Base-by-base conservation (phyloP, 2,329 filamentous ascomycete species). In the Remersonia thermophila region DNA sequence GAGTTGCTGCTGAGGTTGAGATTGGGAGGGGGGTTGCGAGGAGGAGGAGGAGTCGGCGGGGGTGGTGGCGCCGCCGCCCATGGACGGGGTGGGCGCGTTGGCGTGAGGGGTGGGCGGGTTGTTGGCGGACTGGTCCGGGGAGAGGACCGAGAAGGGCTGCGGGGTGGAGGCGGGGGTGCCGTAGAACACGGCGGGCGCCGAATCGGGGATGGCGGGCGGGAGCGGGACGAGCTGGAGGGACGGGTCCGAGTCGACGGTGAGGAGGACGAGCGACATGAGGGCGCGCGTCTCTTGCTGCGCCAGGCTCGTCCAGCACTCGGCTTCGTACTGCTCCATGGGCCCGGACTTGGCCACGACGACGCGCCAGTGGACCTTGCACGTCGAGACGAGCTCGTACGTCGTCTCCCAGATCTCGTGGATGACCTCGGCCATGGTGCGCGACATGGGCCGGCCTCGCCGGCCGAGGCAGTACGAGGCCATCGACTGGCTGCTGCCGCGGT, bases 321-420 rank as follows among this genome's bases (percentile, higher is more conserved):
- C 59, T 54, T 87, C 82, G 6, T 73, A 67, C 20, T 66, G 62
- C 17, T 80, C 73, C 70, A 85, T 80, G 3, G 70, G 60, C 2
- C 79, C 77, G 32, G 73, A 76, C 55, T 82, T 82, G 25, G 80
- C 76, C 41, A 93, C 70, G 41, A 85, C 76, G 9, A 91, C 62
- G 12, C 83, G 76, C 82, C 83, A 89, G 38, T 79, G 75, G 0
- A 87, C 75, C 48, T 76, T 79, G 55, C 77, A 74, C 12, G 66
- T 64, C 1, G 77, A 72, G 25, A 86, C 73, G 23, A 89, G 69
- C n/a, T 80, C 78, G 20, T 80, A 62, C 0, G 83, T 89, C 1
- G 77, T 81, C 37, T 77, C 71, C 82, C 83, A 89, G 3, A 91
- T 81, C 49, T 87, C 82, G 32, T 71, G 67, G 1, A 75, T 73